Conservation (phyloP, 805 yeast species). For the Grigorovia yakushimaensis region DNA sequence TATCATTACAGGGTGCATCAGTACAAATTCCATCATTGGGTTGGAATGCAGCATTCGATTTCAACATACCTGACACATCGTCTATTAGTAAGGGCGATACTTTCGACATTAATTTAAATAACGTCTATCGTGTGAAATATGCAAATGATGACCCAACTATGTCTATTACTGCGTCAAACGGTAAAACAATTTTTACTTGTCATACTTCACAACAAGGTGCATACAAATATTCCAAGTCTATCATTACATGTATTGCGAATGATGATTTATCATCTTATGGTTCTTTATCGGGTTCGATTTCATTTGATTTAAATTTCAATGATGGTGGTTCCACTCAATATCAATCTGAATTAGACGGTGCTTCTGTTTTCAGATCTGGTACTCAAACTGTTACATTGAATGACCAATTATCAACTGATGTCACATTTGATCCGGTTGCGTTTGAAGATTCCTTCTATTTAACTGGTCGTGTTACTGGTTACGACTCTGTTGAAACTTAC, state of each 20-base stretch:
- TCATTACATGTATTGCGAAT: slow-evolving; percentile 23
- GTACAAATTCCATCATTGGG: slow-evolving; percentile 20
- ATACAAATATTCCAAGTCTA: slow-evolving; percentile 21
- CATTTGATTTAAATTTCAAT: slow-evolving; percentile 25
- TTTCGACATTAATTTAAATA: slow-evolving; percentile 22
- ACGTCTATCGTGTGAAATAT: slow-evolving; percentile 30
- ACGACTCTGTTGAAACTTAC: slow-evolving; percentile 26
- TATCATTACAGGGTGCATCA: slow-evolving; percentile 9
- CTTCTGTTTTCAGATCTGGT: slow-evolving; percentile 24
- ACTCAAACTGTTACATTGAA: slow-evolving; percentile 21
- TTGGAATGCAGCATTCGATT: slow-evolving; percentile 29
- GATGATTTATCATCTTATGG: slow-evolving; percentile 12
- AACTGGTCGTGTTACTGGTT: slow-evolving; percentile 27
- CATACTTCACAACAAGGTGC: slow-evolving; percentile 30
- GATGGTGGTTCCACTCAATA: slow-evolving; percentile 28
- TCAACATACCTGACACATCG: slow-evolving; percentile 13
- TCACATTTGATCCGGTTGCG: slow-evolving; percentile 19
- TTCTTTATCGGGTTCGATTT: slow-evolving; percentile 23
- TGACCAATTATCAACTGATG: slow-evolving; percentile 17
- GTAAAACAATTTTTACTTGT: slow-evolving; percentile 25
- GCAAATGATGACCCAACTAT: slow-evolving; percentile 12
- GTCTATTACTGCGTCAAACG: slow-evolving; percentile 17
- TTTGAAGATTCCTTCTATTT: slow-evolving; percentile 13
- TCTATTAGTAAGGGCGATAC: slow-evolving; percentile 18
- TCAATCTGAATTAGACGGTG: slow-evolving; percentile 25